Conservation (phyloP, 1,284 basidiomycete genomes). For the Polyporus tsugae region DNA sequence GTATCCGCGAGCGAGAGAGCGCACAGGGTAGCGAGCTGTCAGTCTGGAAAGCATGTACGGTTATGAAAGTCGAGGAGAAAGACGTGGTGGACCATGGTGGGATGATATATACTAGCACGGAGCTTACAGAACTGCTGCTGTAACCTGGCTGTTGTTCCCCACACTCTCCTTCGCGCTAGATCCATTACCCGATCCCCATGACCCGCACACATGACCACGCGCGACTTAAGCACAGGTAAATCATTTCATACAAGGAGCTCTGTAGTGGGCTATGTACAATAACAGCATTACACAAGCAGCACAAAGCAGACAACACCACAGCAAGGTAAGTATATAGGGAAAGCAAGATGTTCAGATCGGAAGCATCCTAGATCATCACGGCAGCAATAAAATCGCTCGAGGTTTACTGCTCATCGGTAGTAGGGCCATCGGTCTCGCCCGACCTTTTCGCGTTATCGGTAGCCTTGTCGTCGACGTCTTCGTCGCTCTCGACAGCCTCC, state of each 20-base stretch:
- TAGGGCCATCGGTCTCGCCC: neutral
- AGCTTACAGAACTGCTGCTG: conserved; percentile 14
- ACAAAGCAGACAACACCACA: conserved; percentile 8
- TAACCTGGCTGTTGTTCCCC: conserved; percentile 27
- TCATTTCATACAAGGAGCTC: neutral
- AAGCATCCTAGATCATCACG: neutral
- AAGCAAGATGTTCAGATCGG: neutral
- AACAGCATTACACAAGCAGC: conserved; percentile 7
- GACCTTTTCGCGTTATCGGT: neutral
- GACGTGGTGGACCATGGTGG: conserved; percentile 2
- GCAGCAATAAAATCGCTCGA: no score
- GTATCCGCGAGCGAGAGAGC: conserved; percentile 46
- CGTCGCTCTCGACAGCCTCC: neutral
- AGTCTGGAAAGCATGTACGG: conserved; percentile 37
- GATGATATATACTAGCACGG: conserved; percentile 2
- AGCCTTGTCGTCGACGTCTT: neutral
- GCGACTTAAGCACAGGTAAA: no score
- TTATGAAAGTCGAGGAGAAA: conserved; percentile 13
- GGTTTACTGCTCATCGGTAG: neutral
- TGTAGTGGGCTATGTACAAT: conserved; percentile 3
- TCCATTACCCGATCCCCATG: conserved; percentile 30
- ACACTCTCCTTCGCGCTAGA: conserved; percentile 24
- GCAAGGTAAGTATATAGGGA: conserved; percentile 9
- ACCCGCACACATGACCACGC: conserved; percentile 31
- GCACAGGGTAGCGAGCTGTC: conserved; percentile 17